Base-by-base conservation (phyloP, 208 protist genomes). In the Giardia duodenalis region DNA sequence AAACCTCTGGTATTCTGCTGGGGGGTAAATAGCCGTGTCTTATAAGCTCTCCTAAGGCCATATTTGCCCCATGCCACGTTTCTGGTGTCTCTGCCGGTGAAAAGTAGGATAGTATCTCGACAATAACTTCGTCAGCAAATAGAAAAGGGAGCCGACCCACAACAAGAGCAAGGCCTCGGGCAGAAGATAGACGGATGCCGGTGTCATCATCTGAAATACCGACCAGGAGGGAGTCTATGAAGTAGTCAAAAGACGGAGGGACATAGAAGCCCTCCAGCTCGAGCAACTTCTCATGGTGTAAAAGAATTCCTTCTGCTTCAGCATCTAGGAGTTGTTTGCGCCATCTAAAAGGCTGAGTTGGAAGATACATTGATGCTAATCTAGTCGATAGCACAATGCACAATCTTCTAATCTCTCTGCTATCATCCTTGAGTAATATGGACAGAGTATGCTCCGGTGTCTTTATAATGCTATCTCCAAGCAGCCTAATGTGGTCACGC, bases 51-150 rank as follows among this genome's bases (percentile, higher is more conserved):
- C 19, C 86, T n/a, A 89, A 19, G 44, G 19, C 4, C 4, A 89
- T 89, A 46, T 19, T 3, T 4, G 86, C 86, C 4, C 86, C 86
- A 44, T 89, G 4, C 86, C 86, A 89, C 19, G 86, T 89, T 89
- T 89, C 86, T 45, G 86, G 19, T 19, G 39, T 89, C 44, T 89
- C 86, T 46, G 86, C 86, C 44, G 86, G 86, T 45, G 4, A 45
- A 42, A 4, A 89, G 19, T 45, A 42, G 44, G 4, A 3, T 45
- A 89, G 44, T 89, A 89, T 10, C 19, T 4, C 86, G 4, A 45
- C 19, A 89, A 89, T 45, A 89, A 89, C 39, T 89, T 89, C 86
- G 86, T 89, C 44, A 45, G 86, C 86, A 42, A 89, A 89, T 42
- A 89, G 4, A 3, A 45, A 45, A 19, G 86, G 86, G 4, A 89